These are phyloP conservation scores for Asclepias syriaca DNA, from an alignment of 257 asterid genomes.

Conservation along the genomic window DNA sequence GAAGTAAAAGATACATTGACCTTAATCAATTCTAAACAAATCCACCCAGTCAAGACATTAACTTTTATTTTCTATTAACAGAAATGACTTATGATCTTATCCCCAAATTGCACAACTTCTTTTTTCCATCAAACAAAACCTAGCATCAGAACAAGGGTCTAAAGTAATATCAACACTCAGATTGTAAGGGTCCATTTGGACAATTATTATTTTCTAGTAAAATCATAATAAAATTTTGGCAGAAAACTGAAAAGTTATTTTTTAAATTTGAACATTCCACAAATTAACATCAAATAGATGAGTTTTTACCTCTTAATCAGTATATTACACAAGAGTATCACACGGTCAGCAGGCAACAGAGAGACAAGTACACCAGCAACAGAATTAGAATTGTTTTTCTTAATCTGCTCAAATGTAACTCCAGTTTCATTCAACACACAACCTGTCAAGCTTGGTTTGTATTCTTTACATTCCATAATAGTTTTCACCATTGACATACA, in stretches of 20 bases:
- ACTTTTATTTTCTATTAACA: background rate
- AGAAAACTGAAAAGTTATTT: no score
- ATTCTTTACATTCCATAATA: constrained; percentile 89
- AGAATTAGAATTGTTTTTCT: constrained; percentile 61
- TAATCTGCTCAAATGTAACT: constrained; percentile 71
- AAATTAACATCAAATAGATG: background rate
- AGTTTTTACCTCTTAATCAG: constrained; percentile 70
- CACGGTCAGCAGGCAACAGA: constrained; percentile 78
- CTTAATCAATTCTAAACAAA: background rate
- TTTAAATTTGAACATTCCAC: no score
- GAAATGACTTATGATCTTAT: background rate
- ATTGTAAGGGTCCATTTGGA: background rate
- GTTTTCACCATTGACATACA: constrained; percentile 84
- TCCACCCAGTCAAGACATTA: background rate
- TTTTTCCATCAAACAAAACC: background rate
- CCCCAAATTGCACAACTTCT: background rate
- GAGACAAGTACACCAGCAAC: constrained; percentile 73
- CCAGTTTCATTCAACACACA: constrained; percentile 86
- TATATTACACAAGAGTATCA: constrained; percentile 71
- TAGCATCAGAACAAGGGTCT: background rate
- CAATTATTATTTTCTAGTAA: no score
- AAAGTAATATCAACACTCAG: background rate
- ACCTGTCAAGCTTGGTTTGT: constrained; percentile 71
- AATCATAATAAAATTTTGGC: no score
- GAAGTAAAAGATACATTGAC: background rate